Conservation (phyloP, 179 eudicot genomes). For the Patellifolia procumbens region DNA sequence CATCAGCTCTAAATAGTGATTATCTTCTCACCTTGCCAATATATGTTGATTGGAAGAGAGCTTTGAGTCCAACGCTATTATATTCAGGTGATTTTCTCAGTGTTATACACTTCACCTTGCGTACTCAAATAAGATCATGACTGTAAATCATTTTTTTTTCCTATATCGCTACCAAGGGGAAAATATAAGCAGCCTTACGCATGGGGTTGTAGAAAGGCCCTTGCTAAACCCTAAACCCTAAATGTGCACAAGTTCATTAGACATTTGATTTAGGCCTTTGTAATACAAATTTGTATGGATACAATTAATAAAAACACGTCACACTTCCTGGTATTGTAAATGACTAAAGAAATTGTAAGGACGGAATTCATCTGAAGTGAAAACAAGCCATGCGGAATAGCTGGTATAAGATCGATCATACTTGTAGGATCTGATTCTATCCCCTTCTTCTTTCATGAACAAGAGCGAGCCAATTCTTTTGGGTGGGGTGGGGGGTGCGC, state of each 20-base stretch:
- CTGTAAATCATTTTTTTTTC: conserved; percentile 4
- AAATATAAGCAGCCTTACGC: neutral
- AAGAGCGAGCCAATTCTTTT: neutral
- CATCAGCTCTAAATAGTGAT: conserved; percentile 86
- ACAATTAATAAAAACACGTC: neutral
- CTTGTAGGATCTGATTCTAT: neutral
- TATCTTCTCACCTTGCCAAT: conserved; percentile 90
- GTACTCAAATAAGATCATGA: neutral
- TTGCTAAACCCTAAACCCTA: too few relatives aligned
- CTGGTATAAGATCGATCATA: neutral
- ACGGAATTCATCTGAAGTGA: neutral
- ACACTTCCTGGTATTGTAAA: neutral
- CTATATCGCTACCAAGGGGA: too few relatives aligned
- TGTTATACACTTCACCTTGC: neutral
- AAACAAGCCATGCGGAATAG: neutral
- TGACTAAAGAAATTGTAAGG: neutral
- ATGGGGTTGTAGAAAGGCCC: neutral
- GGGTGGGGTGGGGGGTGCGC: neutral
- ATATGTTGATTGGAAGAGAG: conserved; percentile 94
- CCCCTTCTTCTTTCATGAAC: neutral
- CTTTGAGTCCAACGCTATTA: conserved; percentile 78
- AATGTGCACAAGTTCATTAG: neutral
- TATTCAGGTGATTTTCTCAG: conserved; percentile 66
- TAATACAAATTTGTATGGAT: neutral
- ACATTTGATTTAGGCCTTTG: neutral